Conservation (phyloP, 495 filamentous ascomycete species). For the Hypoxylon perforatum region DNA sequence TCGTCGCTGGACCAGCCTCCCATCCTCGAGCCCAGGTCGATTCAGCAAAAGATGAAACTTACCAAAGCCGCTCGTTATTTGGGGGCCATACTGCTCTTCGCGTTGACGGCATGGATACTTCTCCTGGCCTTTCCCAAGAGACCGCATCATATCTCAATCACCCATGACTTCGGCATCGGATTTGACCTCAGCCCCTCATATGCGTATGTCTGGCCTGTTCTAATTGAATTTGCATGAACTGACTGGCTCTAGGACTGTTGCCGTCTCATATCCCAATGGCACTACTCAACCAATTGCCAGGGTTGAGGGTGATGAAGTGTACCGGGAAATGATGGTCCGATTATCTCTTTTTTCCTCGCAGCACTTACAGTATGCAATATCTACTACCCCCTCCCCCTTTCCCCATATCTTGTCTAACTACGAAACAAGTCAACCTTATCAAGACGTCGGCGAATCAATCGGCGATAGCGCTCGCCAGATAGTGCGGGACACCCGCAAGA, state of each 20-base stretch:
- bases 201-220: conserved; percentile 9
- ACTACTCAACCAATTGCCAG: conserved; percentile 11
- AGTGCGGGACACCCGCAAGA: conserved; percentile 14
- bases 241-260: conserved; percentile 8
- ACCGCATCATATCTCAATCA: conserved; percentile 11
- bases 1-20: neutral
- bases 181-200: conserved; percentile 30
- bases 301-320: conserved; percentile 11
- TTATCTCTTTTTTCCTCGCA: conserved; percentile 17
- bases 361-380: conserved; percentile 10
- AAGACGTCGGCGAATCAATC: neutral
- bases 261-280: conserved; percentile 22
- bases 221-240: neutral
- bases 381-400: neutral
- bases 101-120: neutral
- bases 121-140: neutral
- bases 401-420: neutral
- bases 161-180: conserved; percentile 23
- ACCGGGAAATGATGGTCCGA: conserved; percentile 25
- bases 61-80: neutral
- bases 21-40: neutral
- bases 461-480: neutral
- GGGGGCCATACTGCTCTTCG: neutral
- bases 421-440: neutral
- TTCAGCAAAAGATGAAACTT: neutral